These are phyloP conservation scores for Mrakia frigida DNA, from an alignment of 768 basidiomycete genomes.

Conservation along the genomic window DNA sequence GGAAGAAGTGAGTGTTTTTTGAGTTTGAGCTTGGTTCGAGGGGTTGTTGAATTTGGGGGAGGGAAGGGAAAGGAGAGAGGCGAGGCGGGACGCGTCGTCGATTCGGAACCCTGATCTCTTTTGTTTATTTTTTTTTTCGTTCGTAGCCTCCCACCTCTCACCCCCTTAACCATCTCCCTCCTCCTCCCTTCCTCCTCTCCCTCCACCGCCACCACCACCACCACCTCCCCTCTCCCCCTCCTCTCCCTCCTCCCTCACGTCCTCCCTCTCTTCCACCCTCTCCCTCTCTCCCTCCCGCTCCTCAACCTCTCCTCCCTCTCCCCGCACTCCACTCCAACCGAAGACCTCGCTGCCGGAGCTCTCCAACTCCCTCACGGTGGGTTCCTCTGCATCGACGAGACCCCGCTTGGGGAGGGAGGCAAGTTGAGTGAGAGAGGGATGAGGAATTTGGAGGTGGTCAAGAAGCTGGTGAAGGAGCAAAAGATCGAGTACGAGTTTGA, in stretches of 20 bases:
- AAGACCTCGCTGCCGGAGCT: slow-evolving; percentile 37
- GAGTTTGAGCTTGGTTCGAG: no score
- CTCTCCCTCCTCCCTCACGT: slow-evolving; percentile 21
- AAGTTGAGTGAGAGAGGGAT: slow-evolving; percentile 39
- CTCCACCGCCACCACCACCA: slow-evolving; percentile 2
- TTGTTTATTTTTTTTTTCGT: not conserved
- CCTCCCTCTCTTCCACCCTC: slow-evolving; percentile 33
- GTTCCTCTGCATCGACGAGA: slow-evolving; percentile 36
- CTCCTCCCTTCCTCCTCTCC: slow-evolving; percentile 34
- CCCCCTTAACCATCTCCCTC: slow-evolving; percentile 38
- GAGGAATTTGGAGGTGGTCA: slow-evolving; percentile 37
- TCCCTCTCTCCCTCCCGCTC: slow-evolving; percentile 35
- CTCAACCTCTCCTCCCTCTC: slow-evolving; percentile 35
- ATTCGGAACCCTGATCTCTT: not conserved
- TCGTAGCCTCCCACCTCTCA: slow-evolving; percentile 33
- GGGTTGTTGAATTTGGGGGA: no score
- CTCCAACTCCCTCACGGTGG: slow-evolving; percentile 38
- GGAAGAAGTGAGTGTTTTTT: not conserved
- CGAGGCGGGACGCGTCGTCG: not conserved
- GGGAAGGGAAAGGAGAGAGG: no score
- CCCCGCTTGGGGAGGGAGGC: slow-evolving; percentile 36
- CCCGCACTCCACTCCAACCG: slow-evolving; percentile 23
- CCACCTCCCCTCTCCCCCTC: slow-evolving; percentile 15
- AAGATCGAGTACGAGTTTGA: slow-evolving; percentile 41
- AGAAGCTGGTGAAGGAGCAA: slow-evolving; percentile 36